Evolutionary conservation across 1,139 yeast genomes (phyloP).

Genomic region (Yamadazyma dendronema): DNA sequence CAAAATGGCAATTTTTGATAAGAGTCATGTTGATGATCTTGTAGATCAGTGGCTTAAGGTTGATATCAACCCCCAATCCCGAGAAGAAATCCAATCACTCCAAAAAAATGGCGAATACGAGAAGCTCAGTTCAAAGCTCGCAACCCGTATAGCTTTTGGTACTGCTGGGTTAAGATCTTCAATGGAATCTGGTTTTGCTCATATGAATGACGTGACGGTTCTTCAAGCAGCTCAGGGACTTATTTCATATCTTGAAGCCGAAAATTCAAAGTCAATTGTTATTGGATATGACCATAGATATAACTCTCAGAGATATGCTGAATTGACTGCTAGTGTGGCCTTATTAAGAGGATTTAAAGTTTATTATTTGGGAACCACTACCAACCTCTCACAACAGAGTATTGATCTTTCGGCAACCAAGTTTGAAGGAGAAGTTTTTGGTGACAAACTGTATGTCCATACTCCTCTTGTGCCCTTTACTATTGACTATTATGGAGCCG

Average conservation of each 20-base stretch:
- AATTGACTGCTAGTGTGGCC: conserved; percentile 74
- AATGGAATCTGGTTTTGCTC: conserved; percentile 88
- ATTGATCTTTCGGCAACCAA: conserved; percentile 11
- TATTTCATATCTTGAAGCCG: conserved; percentile 51
- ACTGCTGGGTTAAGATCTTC: conserved; percentile 87
- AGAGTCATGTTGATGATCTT: conserved; percentile 29
- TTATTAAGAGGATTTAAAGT: conserved; percentile 67
- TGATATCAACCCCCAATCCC: conserved; percentile 52
- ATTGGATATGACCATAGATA: conserved; percentile 91
- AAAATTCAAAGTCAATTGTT: conserved; percentile 46
- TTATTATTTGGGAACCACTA: conserved; percentile 51
- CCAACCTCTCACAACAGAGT: conserved; percentile 31
- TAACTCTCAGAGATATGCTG: conserved; percentile 78
- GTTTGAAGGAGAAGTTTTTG: conserved; percentile 4
- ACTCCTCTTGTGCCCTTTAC: conserved; percentile 94
- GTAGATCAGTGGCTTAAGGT: conserved; percentile 50
- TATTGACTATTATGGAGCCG: conserved; percentile 59
- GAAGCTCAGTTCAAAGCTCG: conserved; percentile 50
- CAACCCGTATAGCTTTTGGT: conserved; percentile 75
- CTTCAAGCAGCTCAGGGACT: conserved; percentile 92
- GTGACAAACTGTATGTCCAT: conserved; percentile 49
- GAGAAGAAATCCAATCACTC: conserved; percentile 54
- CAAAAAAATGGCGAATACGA: conserved; percentile 35
- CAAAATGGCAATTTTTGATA: not conserved
- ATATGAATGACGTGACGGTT: conserved; percentile 89